These are phyloP conservation scores for Cladosporium austrohemisphaericum DNA, from an alignment of 2,329 filamentous ascomycete genomes.

Conservation along the genomic window DNA sequence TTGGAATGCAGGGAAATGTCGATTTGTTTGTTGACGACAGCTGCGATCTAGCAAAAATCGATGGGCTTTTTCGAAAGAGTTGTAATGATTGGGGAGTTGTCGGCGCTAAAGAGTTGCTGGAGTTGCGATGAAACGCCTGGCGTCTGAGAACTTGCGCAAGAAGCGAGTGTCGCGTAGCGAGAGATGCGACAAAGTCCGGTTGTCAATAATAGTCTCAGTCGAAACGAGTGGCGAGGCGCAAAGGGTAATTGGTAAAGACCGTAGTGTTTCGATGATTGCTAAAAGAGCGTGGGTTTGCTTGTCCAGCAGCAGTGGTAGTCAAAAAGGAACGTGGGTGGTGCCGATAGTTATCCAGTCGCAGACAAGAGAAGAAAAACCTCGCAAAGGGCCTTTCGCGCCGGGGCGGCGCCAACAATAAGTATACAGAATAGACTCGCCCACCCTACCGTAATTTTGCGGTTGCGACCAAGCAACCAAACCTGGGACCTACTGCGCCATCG, in stretches of 20 bases:
- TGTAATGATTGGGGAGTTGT: background rate
- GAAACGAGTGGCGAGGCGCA: background rate
- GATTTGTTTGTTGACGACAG: constrained; percentile 15
- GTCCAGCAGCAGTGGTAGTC: constrained; percentile 7
- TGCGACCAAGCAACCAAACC: no score
- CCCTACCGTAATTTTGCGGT: background rate
- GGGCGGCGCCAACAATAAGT: background rate
- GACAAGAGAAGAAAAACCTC: constrained; percentile 1
- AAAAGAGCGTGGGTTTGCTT: constrained; percentile 13
- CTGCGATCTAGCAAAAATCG: no score
- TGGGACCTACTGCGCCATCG: no score
- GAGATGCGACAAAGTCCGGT: background rate
- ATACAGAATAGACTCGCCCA: background rate
- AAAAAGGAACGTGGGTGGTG: constrained; percentile 10
- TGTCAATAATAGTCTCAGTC: constrained; percentile 1
- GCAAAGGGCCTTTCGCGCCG: background rate
- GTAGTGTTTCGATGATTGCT: background rate
- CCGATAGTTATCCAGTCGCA: constrained; percentile 3
- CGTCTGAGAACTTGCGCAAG: constrained; percentile 3
- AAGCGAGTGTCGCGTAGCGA: constrained; percentile 12
- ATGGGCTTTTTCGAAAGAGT: constrained; percentile 5
- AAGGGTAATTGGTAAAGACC: background rate
- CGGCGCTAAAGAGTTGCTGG: constrained; percentile 1
- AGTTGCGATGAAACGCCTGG: constrained; percentile 14
- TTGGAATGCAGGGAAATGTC: constrained; percentile 12